These are phyloP conservation scores for Penicillium corylophilum DNA, from an alignment of 2,329 filamentous ascomycete genomes.

Conservation along the genomic window DNA sequence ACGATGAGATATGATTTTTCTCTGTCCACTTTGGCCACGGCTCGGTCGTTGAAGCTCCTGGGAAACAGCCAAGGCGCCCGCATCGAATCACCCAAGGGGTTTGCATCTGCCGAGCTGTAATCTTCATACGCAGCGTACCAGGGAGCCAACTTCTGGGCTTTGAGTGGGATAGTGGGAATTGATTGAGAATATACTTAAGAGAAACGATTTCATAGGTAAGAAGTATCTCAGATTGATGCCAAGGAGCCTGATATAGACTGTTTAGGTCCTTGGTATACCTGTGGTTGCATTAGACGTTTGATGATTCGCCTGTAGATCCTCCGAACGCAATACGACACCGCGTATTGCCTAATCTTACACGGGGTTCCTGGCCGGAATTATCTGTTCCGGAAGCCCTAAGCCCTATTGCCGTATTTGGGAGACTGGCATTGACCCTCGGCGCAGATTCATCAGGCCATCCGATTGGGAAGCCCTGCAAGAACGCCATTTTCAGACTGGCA, in stretches of 20 bases:
- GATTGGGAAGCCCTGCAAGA: slow-evolving; percentile 3
- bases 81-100: slow-evolving; percentile 6
- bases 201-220: not conserved
- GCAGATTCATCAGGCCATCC: slow-evolving; percentile 6
- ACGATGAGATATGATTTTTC: slow-evolving; percentile 1
- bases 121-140: slow-evolving; percentile 1
- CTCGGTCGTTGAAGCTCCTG: slow-evolving; percentile 6
- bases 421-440: not conserved
- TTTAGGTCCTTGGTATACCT: not conserved
- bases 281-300: not conserved
- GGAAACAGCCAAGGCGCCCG: not conserved
- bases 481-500: not conserved
- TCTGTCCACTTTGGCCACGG: not conserved
- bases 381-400: slow-evolving; percentile 17
- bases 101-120: slow-evolving; percentile 8
- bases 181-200: not conserved
- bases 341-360: not conserved
- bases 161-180: not conserved
- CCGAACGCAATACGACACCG: not conserved
- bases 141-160: too few relatives aligned
- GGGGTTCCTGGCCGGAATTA: not conserved
- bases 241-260: not conserved
- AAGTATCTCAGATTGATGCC: not conserved
- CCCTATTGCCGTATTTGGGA: slow-evolving; percentile 11
- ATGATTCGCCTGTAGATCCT: not conserved